phyloP scores from a whole-genome alignment of 495 filamentous ascomycete species.

The Schizothecium vesticola region DNA sequence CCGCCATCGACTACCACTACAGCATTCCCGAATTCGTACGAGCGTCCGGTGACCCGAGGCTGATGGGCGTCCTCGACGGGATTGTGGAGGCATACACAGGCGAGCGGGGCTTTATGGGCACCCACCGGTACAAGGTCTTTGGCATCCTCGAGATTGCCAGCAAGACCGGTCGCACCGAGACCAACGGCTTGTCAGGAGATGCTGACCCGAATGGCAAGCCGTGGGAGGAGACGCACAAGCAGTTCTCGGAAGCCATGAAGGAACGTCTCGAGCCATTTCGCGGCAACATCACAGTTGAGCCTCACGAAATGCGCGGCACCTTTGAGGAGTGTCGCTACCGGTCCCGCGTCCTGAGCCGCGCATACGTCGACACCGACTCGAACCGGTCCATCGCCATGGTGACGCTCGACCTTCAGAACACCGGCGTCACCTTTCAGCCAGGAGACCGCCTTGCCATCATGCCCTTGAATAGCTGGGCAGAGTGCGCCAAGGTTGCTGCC shows the following conservation, averaged over 20 bases:
- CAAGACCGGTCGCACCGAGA: constrained; percentile 47
- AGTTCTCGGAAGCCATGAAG: constrained; percentile 50
- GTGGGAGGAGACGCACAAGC: constrained; percentile 47
- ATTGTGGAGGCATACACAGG: constrained; percentile 46
- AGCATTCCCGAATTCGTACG: constrained; percentile 46
- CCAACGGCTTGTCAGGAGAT: constrained; percentile 43
- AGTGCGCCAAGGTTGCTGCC: constrained; percentile 44
- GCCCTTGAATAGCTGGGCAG: constrained; percentile 45
- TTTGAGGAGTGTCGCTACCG: constrained; percentile 48
- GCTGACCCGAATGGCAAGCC: constrained; percentile 35
- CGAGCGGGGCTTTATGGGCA: constrained; percentile 50
- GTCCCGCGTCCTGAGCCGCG: constrained; percentile 36
- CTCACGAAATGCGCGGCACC: constrained; percentile 46
- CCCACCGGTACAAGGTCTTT: constrained; percentile 49
- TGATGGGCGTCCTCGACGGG: constrained; percentile 45
- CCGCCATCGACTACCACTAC: constrained; percentile 47
- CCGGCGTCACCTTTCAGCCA: constrained; percentile 45
- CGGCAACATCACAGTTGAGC: constrained; percentile 37
- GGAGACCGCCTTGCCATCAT: constrained; percentile 47
- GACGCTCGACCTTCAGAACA: constrained; percentile 42
- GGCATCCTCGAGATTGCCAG: constrained; percentile 49
- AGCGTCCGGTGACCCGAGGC: constrained; percentile 37
- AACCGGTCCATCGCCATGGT: constrained; percentile 42
- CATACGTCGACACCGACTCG: constrained; percentile 39
- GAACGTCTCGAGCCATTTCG: constrained; percentile 46